phyloP scores from a whole-genome alignment of 257 asterid species.

The Verbena officinalis region DNA sequence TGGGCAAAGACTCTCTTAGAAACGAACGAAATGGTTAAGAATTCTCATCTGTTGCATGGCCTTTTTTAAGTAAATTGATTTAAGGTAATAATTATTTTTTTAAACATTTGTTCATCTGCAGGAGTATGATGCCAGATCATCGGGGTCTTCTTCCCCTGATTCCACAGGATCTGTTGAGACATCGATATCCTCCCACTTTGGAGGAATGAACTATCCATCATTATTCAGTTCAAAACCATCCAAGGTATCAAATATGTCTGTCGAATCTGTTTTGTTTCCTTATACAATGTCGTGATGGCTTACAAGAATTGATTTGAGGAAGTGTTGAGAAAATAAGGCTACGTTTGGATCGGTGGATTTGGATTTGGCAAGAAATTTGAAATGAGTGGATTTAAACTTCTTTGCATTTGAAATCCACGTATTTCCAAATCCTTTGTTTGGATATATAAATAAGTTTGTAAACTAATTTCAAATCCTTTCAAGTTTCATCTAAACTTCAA shows the following conservation, averaged over 20 bases:
- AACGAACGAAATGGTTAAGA: constrained; percentile 75
- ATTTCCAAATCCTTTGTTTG: no score
- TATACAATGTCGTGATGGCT: neutral
- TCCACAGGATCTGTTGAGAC: constrained; percentile 95
- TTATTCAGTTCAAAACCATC: constrained; percentile 95
- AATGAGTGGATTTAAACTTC: no score
- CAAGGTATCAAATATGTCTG: constrained; percentile 46
- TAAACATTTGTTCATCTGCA: constrained; percentile 36
- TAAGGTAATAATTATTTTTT: neutral
- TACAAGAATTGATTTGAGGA: neutral
- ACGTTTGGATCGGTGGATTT: no score
- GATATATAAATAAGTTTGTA: no score
- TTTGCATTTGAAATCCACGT: no score
- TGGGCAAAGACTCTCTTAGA: constrained; percentile 99
- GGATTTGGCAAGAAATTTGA: no score
- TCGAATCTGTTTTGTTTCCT: constrained; percentile 12
- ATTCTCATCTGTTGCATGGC: constrained; percentile 25
- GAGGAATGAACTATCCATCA: constrained; percentile 98
- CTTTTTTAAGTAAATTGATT: constrained; percentile 24
- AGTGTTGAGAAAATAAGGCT: neutral
- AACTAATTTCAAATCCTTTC: no score
- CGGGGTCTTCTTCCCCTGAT: constrained; percentile 98
- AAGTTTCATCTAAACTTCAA: no score
- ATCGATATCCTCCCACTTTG: constrained; percentile 95
- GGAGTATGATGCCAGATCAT: constrained; percentile 93